A percentile compares a stretch with the other conserved stretches of the same genome.
phyloP scores from a whole-genome alignment of 331 rosid genomes.

The Quercus lobata region DNA sequence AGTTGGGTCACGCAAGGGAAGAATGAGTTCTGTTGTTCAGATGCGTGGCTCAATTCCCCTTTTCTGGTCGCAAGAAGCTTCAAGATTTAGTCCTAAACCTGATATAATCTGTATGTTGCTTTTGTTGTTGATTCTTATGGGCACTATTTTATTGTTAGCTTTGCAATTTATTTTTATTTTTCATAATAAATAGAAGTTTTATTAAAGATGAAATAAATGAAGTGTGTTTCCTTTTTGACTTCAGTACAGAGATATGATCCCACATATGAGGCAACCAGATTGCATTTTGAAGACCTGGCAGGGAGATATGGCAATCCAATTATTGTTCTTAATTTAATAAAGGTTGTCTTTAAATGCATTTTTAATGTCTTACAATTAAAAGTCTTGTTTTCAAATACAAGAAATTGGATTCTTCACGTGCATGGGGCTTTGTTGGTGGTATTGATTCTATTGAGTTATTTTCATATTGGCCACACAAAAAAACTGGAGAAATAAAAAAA shows the following conservation, averaged over 20 bases:
- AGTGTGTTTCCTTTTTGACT: slow-evolving; percentile 17
- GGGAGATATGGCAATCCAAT: slow-evolving; percentile 90
- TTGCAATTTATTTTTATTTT: not conserved
- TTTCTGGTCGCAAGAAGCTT: slow-evolving; percentile 98
- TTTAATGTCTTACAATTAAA: not conserved
- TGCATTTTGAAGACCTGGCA: slow-evolving; percentile 91
- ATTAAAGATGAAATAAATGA: not conserved
- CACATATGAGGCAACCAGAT: slow-evolving; percentile 79
- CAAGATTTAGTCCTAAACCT: slow-evolving; percentile 92
- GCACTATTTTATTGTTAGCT: not conserved
- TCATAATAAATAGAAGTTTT: too few relatives aligned
- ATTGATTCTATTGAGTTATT: not conserved
- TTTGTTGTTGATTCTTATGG: slow-evolving; percentile 1
- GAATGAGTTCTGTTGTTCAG: slow-evolving; percentile 94
- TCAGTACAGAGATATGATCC: slow-evolving; percentile 98
- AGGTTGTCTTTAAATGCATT: slow-evolving; percentile 45
- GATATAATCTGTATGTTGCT: slow-evolving; percentile 66
- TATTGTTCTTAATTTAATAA: slow-evolving; percentile 83
- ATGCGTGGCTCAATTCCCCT: slow-evolving; percentile 99
- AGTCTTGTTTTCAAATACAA: not conserved
- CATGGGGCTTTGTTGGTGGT: not conserved
- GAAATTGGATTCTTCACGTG: slow-evolving; percentile 11
- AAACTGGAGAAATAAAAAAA: not conserved
- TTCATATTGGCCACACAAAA: not conserved
- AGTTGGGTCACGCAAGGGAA: slow-evolving; percentile 84